A percentile compares a stretch with the other conserved stretches of the same genome.
phyloP scores from a whole-genome alignment of 2,329 filamentous ascomycete genomes.

The Trichoderma arundinaceum region DNA sequence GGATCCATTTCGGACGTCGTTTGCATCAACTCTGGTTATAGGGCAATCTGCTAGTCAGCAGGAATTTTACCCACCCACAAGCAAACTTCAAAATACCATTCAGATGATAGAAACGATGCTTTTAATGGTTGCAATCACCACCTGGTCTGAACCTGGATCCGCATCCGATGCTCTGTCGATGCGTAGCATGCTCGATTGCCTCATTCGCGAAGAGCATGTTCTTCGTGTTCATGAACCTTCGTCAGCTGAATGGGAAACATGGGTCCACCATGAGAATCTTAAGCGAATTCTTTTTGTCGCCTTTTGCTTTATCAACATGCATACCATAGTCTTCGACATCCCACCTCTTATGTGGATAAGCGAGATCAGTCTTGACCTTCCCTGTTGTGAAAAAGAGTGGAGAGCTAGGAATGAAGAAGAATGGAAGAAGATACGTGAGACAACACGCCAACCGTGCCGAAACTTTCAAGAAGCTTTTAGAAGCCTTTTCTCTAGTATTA shows the following conservation, averaged over 20 bases:
- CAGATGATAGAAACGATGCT: conserved; percentile 1
- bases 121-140: conserved; percentile 2
- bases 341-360: not conserved
- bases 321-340: conserved; percentile 10
- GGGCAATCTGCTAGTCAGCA: not conserved
- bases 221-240: not conserved
- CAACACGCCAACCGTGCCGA: not conserved
- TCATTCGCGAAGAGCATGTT: not conserved
- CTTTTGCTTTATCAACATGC: conserved; percentile 10
- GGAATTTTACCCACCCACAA: not conserved
- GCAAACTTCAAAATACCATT: not conserved
- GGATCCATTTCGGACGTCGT: not conserved
- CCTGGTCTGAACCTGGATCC: not conserved
- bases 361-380: not conserved
- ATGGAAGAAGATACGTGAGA: not conserved
- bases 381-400: conserved; percentile 10
- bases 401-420: not conserved
- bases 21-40: not conserved
- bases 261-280: not conserved
- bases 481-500: not conserved
- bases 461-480: not conserved
- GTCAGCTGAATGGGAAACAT: not conserved
- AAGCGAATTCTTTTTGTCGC: conserved; percentile 7
- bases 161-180: conserved; percentile 1
- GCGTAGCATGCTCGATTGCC: conserved; percentile 2